Evolutionary conservation across 306 rosid species (phyloP).

Genomic region (Vigna reflexopilosa): DNA sequence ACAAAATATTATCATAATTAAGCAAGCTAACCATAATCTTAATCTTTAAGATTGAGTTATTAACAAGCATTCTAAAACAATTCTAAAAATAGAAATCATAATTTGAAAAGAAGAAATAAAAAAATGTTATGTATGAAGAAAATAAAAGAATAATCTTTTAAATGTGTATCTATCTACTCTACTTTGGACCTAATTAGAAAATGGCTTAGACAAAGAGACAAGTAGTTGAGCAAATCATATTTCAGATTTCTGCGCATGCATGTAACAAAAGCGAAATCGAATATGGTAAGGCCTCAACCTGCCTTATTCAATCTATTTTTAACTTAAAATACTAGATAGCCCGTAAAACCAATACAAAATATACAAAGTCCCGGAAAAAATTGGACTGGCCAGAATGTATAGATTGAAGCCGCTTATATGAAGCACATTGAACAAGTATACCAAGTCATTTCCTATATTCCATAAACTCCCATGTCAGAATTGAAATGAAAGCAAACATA

Average conservation of each 20-base stretch:
- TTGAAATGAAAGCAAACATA: conserved; percentile 29
- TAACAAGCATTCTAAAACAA: too few relatives aligned
- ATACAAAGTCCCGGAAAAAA: neutral
- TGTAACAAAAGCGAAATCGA: neutral
- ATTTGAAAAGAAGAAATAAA: too few relatives aligned
- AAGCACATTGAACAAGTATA: conserved; percentile 27
- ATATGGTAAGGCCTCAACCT: neutral
- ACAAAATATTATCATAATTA: too few relatives aligned
- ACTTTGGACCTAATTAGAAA: neutral
- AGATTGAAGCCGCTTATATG: conserved; percentile 16
- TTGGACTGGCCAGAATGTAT: neutral
- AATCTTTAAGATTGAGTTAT: too few relatives aligned
- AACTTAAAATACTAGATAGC: neutral
- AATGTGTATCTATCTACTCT: too few relatives aligned
- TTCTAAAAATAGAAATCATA: too few relatives aligned
- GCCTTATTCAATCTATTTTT: neutral
- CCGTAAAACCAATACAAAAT: too few relatives aligned
- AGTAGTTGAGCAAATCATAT: neutral
- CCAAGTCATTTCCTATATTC: conserved; percentile 25
- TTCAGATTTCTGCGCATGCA: neutral
- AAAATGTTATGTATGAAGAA: too few relatives aligned
- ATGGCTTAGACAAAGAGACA: neutral
- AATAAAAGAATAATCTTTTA: too few relatives aligned
- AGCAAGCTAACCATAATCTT: too few relatives aligned
- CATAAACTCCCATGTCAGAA: conserved; percentile 28